Evolutionary conservation across 2,329 filamentous ascomycete genomes (phyloP), one percentile per base, ranked within the genome.

Genomic region (Claviceps sp.): DNA sequence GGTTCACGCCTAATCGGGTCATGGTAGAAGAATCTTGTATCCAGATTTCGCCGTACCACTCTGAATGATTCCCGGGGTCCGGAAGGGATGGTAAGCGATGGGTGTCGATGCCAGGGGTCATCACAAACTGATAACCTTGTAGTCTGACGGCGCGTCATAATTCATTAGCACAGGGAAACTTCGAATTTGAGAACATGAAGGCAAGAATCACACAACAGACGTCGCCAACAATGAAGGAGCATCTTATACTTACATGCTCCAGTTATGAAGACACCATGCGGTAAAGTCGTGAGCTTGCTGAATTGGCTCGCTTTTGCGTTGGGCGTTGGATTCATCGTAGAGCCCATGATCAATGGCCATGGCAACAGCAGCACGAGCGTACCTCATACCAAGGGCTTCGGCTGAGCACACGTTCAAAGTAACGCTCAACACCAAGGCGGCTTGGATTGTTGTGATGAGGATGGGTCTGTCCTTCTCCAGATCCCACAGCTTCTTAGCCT

Each of bases 401-500:
- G 46, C 34, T 9, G 46, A 48, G 46, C 17, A 39, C 6, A 11
- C 46, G 14, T 38, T 29, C 20, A 48, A n/a, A 5, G 37, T 38
- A 4, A 48, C 36, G 37, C 46, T 48, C 48, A 66, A 55, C 16
- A 65, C 53, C 0, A 60, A 54, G 0, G 59, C 60, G 2, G 64
- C 64, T 45, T 66, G 64, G 14, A 63, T 53, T 1, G 62, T 64
- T 1, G 64, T 64, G 4, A 68, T 48, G 16, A 54, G 55, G 1
- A 52, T 47, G 5, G 46, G 46, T 5, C 53, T 47, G 20, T 55
- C 53, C 51, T 56, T 52, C 45, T 65, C 60, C 1, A 62, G 51
- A 13, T 67, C 61, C 59, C 63, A 62, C 8, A 67, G 57, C 11
- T 62, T 58, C 9, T 58, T 59, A 5, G 65, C 61, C 55, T 67